Evolutionary conservation across 257 asterid genomes (phyloP).

Genomic region (Solanum neorickii): DNA sequence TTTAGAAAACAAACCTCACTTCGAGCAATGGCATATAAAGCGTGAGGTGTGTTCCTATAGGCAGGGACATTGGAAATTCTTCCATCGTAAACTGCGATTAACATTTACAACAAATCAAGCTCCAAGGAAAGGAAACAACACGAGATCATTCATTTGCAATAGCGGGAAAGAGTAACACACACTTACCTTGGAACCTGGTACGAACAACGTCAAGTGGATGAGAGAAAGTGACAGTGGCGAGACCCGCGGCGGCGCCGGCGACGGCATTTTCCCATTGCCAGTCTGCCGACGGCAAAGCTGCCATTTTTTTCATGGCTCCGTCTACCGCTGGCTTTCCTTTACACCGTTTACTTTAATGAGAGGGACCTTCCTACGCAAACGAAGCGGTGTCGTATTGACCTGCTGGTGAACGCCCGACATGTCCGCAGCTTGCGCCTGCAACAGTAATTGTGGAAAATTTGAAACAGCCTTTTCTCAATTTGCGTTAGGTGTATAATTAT

Average conservation of each 20-base stretch:
- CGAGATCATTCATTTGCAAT: not conserved
- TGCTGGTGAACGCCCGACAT: not conserved
- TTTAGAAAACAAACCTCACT: constrained; percentile 47
- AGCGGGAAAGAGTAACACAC: not conserved
- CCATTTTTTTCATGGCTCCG: not conserved
- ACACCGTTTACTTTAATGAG: not conserved
- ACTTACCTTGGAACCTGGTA: constrained; percentile 87
- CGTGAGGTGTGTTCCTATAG: constrained; percentile 80
- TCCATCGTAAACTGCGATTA: constrained; percentile 63
- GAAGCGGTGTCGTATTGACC: not conserved
- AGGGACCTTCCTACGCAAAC: not conserved
- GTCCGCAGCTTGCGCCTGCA: not conserved
- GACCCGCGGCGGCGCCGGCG: constrained; percentile 87
- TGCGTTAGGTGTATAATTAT: not conserved
- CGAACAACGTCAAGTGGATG: constrained; percentile 97
- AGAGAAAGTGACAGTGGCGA: constrained; percentile 70
- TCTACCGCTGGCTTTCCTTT: not conserved
- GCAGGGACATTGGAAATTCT: constrained; percentile 45
- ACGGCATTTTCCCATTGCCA: constrained; percentile 97
- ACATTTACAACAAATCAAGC: not conserved
- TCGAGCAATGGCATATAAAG: constrained; percentile 76
- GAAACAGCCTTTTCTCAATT: not conserved
- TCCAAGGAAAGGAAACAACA: not conserved
- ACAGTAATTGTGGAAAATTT: not conserved
- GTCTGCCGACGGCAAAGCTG: constrained; percentile 41